Evolutionary conservation across 495 filamentous ascomycete genomes (phyloP), one percentile per base, ranked within the genome.

Genomic region (Penicillium samsonianum): DNA sequence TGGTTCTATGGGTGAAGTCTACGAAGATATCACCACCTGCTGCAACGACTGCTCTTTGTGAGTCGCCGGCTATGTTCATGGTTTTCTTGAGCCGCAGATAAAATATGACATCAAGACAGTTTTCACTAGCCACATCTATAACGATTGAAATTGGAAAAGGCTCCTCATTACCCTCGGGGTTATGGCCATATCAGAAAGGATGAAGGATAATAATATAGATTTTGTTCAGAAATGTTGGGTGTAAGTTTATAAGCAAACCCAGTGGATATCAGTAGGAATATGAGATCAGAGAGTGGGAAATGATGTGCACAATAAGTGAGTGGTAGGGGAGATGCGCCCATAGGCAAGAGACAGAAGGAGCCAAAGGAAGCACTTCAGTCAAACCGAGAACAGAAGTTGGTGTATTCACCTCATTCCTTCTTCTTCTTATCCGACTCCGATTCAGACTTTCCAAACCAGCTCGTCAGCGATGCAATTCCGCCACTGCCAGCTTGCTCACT

Each of bases 381-480:
- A 16, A 43, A n/a, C 4, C 8, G 19, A 6, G 7, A 28, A 47
- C 4, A 25, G 17, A 22, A 43, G 3, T 14, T 5, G 30, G 8
- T 11, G 30, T 12, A 20, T 37, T 35, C 11, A 22, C 2, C 12
- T 47, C 55, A 74, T 22, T 74, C 71, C 54, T 75, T 72, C 38
- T 63, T 54, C 58, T 76, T 74, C 37, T 58, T 48, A 1, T 61
- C 58, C 35, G 53, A 41, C 8, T 42, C 49, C 26, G 56, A 33
- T 37, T 45, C 47, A 40, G 52, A 60, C 23, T 41, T 26, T 33
- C 67, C 64, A 43, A 68, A 61, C 40, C 59, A 57, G 49, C 61
- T 54, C 6, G 62, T 60, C 50, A 67, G 46, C 10, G 61, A 55
- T 31, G 22, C 16, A 17, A 55, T 46, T 12, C 20, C 31, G 30